A percentile compares a stretch with the other conserved stretches of the same genome.
phyloP scores from a whole-genome alignment of 805 yeast genomes.

The Nakazawaea pomicola region DNA sequence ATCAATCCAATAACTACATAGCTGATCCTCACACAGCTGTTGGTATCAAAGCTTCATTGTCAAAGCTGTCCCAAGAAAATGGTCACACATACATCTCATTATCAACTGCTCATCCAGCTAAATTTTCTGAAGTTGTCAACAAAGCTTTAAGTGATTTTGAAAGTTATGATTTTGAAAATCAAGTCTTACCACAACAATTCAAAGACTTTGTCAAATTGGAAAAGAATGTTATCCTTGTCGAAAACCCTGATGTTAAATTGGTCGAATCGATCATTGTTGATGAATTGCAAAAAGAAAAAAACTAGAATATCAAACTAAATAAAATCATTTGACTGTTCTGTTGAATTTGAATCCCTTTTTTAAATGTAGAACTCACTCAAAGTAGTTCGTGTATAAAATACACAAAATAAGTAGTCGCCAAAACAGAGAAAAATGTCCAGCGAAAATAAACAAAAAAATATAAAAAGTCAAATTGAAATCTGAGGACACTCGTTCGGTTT shows the following conservation, averaged over 20 bases:
- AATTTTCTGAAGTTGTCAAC: constrained; percentile 94
- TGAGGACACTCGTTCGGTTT: no score
- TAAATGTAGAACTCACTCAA: no score
- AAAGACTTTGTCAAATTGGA: constrained; percentile 64
- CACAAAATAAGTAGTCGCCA: no score
- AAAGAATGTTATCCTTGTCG: constrained; percentile 69
- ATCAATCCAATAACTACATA: constrained; percentile 64
- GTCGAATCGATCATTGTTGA: constrained; percentile 74
- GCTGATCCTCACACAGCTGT: constrained; percentile 97
- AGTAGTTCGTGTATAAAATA: not conserved
- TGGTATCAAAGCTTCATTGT: constrained; percentile 77
- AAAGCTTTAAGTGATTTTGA: constrained; percentile 59
- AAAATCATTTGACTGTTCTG: not conserved
- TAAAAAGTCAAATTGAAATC: not conserved
- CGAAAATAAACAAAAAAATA: constrained; percentile 7
- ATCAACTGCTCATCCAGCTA: constrained; percentile 98
- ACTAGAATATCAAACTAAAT: no score
- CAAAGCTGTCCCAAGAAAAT: constrained; percentile 45
- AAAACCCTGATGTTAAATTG: constrained; percentile 65
- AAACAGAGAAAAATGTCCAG: not conserved
- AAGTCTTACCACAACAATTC: constrained; percentile 87
- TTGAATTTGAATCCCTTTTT: not conserved
- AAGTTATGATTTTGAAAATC: constrained; percentile 80
- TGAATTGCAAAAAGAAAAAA: constrained; percentile 49
- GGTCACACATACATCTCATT: constrained; percentile 61